Conservation (phyloP, 2,329 filamentous ascomycete species). For the Verticillium klebahnii region DNA sequence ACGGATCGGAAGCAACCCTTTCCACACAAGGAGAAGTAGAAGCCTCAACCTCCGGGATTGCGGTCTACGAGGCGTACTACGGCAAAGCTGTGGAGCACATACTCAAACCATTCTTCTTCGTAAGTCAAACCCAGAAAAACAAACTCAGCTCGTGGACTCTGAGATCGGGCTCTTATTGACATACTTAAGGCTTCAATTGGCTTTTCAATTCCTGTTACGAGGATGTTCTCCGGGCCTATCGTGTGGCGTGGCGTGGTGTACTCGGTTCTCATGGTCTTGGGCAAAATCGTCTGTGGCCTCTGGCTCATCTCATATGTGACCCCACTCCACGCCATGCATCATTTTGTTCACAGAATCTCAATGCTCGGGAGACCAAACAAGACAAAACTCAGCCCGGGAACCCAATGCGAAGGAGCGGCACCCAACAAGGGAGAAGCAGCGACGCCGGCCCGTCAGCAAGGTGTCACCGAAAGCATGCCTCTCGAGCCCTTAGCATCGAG, state of each 20-base stretch:
- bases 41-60: constrained; percentile 4
- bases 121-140: constrained; percentile 24
- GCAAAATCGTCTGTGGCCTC: constrained; percentile 55
- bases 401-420: constrained; percentile 2
- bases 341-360: not conserved
- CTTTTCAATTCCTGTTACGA: constrained; percentile 70
- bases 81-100: constrained; percentile 38
- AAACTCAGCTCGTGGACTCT: too few species aligned
- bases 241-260: constrained; percentile 74
- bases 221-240: constrained; percentile 59
- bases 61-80: constrained; percentile 36
- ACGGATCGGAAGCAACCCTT: not conserved
- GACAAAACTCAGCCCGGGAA: constrained; percentile 4
- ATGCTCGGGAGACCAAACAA: not conserved
- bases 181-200: constrained; percentile 54
- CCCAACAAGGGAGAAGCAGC: not conserved
- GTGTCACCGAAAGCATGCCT: not conserved
- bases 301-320: constrained; percentile 45
- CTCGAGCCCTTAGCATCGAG: not conserved
- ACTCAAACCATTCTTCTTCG: constrained; percentile 71
- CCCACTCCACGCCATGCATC: constrained; percentile 6
- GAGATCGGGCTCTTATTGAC: constrained; percentile 1
- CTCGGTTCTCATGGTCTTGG: constrained; percentile 62
- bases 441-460: not conserved
- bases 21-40: not conserved